Conservation (phyloP, 257 asterid species). For the Salvia rosmarinus region DNA sequence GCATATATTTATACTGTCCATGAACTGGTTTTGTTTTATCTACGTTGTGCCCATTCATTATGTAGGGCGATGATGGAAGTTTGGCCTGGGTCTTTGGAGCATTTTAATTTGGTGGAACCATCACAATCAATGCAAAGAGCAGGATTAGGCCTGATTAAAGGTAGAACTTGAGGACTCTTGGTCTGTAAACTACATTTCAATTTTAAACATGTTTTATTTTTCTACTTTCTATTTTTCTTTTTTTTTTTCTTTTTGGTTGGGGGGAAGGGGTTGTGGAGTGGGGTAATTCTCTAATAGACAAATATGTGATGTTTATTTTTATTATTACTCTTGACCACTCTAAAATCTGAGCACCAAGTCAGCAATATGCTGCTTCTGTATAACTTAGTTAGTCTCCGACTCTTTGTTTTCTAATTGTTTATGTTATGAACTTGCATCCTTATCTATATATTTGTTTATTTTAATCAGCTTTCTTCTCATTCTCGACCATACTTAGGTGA, state of each 20-base stretch:
- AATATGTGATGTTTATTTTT: neutral
- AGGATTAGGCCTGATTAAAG: slow-evolving; percentile 77
- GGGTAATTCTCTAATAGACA: neutral
- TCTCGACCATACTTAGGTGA: neutral
- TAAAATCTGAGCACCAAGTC: neutral
- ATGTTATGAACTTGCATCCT: neutral
- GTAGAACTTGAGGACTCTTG: slow-evolving; percentile 38
- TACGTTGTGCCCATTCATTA: slow-evolving; percentile 13
- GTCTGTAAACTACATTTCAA: slow-evolving; percentile 10
- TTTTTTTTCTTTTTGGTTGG: neutral
- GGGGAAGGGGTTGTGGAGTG: neutral
- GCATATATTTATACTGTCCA: neutral
- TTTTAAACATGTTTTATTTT: neutral
- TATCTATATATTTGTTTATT: neutral
- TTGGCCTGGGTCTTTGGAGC: slow-evolving; percentile 83
- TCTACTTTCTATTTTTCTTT: no score
- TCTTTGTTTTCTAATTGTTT: slow-evolving; percentile 11
- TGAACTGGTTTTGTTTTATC: slow-evolving; percentile 8
- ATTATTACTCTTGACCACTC: neutral
- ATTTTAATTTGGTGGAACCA: slow-evolving; percentile 88
- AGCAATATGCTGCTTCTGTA: neutral
- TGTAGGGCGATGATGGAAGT: slow-evolving; percentile 90
- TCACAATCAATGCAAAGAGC: slow-evolving; percentile 98
- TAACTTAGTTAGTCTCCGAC: neutral
- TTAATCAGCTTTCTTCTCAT: neutral